Evolutionary conservation across 1,139 yeast species (phyloP).

Genomic region (Geotrichum macrosporum): DNA sequence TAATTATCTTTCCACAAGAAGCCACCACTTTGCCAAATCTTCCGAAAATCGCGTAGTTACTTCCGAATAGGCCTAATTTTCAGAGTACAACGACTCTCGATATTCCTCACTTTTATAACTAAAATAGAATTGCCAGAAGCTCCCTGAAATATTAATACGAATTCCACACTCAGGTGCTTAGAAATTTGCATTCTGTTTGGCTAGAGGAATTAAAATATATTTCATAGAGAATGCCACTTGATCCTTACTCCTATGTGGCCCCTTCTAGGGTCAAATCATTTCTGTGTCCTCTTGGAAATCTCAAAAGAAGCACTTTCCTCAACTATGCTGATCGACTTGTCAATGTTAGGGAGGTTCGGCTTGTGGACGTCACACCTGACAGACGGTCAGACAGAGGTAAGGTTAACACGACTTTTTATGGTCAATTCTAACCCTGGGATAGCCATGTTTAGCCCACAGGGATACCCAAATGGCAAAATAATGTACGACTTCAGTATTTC

Average conservation of each 20-base stretch:
- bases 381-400: slow-evolving; percentile 44
- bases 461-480: slow-evolving; percentile 72
- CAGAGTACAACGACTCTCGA: too few species aligned
- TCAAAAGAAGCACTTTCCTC: slow-evolving; percentile 48
- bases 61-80: too few species aligned
- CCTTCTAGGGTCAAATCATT: slow-evolving; percentile 68
- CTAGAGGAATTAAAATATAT: too few species aligned
- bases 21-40: background rate
- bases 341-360: slow-evolving; percentile 57
- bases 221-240: slow-evolving; percentile 38
- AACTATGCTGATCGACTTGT: slow-evolving; percentile 46
- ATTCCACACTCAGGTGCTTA: too few species aligned
- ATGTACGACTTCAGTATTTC: slow-evolving; percentile 52
- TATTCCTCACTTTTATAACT: too few species aligned
- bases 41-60: background rate
- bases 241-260: slow-evolving; percentile 44
- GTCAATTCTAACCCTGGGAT: slow-evolving; percentile 5
- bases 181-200: too few species aligned
- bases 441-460: slow-evolving; percentile 70
- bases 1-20: background rate
- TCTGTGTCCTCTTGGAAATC: slow-evolving; percentile 65
- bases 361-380: slow-evolving; percentile 70
- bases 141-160: too few species aligned
- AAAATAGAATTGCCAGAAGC: too few species aligned
- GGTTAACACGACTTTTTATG: slow-evolving; percentile 8